Evolutionary conservation across 495 filamentous ascomycete genomes (phyloP).

Genomic region (Penicillium lividum): DNA sequence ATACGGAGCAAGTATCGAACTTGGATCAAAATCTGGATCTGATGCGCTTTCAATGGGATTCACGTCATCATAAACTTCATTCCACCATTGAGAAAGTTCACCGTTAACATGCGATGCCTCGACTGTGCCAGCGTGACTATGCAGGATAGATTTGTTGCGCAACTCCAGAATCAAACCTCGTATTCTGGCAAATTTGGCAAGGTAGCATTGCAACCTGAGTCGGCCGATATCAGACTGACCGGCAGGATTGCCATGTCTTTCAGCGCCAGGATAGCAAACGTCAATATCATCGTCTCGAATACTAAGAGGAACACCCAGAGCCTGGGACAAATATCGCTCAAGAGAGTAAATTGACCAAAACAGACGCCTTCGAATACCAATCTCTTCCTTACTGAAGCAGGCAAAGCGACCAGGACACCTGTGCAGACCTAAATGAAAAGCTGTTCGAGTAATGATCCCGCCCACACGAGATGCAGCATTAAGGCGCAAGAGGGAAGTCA

Average conservation of each 20-base stretch:
- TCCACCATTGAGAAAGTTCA: conserved; percentile 47
- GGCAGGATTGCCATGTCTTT: conserved; percentile 26
- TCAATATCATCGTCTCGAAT: conserved; percentile 55
- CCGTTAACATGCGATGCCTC: conserved; percentile 41
- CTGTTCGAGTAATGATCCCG: conserved; percentile 47
- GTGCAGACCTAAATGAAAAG: conserved; percentile 50
- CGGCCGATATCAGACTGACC: conserved; percentile 18
- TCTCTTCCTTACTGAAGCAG: conserved; percentile 39
- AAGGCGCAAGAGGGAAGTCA: conserved; percentile 47
- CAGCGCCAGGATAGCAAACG: conserved; percentile 48
- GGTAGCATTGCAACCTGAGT: conserved; percentile 35
- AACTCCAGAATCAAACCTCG: conserved; percentile 46
- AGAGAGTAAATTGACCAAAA: conserved; percentile 56
- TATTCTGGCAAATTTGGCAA: conserved; percentile 46
- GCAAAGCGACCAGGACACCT: conserved; percentile 47
- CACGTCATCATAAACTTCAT: conserved; percentile 47
- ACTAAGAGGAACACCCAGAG: conserved; percentile 50
- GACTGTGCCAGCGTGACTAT: conserved; percentile 35
- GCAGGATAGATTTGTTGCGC: conserved; percentile 47
- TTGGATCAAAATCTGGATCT: conserved; percentile 4
- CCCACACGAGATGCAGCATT: conserved; percentile 51
- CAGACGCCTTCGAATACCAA: conserved; percentile 41
- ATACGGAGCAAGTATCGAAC: conserved; percentile 24
- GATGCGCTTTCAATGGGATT: conserved; percentile 30
- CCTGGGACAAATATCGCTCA: conserved; percentile 51